These are phyloP conservation scores for Pulveroboletus sp. DNA, from an alignment of 768 basidiomycete genomes.

Conservation along the genomic window DNA sequence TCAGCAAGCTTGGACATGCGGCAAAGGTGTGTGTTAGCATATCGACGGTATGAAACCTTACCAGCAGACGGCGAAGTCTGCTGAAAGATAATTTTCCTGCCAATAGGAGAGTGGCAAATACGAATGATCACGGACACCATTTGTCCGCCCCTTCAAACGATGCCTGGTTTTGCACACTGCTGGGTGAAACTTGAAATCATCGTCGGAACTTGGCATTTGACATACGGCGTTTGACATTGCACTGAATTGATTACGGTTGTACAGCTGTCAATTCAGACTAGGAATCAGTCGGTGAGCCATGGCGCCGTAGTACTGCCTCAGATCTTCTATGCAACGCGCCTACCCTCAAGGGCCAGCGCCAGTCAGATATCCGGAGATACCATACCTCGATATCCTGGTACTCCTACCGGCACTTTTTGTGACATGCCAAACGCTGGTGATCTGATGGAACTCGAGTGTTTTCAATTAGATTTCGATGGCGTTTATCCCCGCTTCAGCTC, in stretches of 20 bases:
- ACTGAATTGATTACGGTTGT: neutral
- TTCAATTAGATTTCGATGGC: neutral
- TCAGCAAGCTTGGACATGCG: slow-evolving; percentile 6
- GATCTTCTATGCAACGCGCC: neutral
- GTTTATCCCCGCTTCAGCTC: slow-evolving; percentile 20
- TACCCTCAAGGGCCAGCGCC: no score
- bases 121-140: neutral
- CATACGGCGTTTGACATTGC: neutral
- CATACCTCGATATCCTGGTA: neutral
- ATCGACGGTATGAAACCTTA: neutral
- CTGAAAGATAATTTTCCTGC: neutral
- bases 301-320: neutral
- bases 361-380: slow-evolving; percentile 3
- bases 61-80: neutral
- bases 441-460: no score
- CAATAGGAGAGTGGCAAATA: neutral
- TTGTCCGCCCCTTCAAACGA: neutral
- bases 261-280: neutral
- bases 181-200: no score
- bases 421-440: slow-evolving; percentile 1
- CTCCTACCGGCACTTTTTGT: neutral
- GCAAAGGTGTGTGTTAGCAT: slow-evolving; percentile 1
- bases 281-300: neutral
- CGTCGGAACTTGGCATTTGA: no score
- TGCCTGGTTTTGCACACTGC: neutral